Percentiles rank a stretch among this genome's conserved stretches.
Conservation (phyloP, 352 stramenopile species). For the Saprolegnia parasitica region DNA sequence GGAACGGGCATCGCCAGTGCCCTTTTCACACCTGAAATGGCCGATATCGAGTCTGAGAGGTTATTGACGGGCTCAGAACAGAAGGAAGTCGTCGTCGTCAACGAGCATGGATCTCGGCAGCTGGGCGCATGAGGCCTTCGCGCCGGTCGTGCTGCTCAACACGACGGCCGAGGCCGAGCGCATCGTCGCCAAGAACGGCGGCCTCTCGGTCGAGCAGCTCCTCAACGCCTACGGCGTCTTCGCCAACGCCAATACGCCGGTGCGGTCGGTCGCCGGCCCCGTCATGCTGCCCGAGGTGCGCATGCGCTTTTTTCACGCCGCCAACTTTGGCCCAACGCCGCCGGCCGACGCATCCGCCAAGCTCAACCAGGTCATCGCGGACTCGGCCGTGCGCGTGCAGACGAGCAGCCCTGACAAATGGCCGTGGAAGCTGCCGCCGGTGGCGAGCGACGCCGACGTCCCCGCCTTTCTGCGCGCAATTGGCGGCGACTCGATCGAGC, state of each 20-base stretch:
- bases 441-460: constrained; percentile 59
- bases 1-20: neutral
- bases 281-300: constrained; percentile 60
- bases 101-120: constrained; percentile 36
- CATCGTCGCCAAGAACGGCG: constrained; percentile 71
- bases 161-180: constrained; percentile 70
- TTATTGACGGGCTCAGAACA: neutral
- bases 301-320: constrained; percentile 64
- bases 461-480: constrained; percentile 58
- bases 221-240: constrained; percentile 70
- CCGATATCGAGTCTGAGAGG: constrained; percentile 5
- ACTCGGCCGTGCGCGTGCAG: neutral
- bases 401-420: neutral
- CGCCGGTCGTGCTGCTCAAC: constrained; percentile 75
- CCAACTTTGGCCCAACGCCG: constrained; percentile 45
- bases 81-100: constrained; percentile 9
- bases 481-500: constrained; percentile 42
- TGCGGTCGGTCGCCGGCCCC: constrained; percentile 70
- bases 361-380: constrained; percentile 60
- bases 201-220: constrained; percentile 62
- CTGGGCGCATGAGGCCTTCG: constrained; percentile 76
- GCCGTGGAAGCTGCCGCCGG: constrained; percentile 48
- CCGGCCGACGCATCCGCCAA: constrained; percentile 50
- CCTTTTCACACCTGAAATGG: too few relatives aligned
- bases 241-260: constrained; percentile 52